These are phyloP conservation scores for Echium plantagineum DNA, from an alignment of 257 asterid genomes.

Conservation along the genomic window DNA sequence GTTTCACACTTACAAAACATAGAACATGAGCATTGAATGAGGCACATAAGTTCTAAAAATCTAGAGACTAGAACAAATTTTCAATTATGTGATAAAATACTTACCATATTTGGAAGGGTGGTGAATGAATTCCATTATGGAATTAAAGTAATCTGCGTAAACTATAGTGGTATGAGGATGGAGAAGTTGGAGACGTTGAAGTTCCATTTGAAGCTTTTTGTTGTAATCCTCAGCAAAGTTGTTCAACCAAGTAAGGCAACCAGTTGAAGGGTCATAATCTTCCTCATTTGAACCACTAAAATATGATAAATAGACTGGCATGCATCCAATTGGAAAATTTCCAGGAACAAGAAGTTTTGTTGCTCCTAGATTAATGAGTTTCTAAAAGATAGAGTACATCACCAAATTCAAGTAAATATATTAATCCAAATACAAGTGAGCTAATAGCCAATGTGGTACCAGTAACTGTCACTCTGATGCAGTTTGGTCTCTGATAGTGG, in stretches of 20 bases:
- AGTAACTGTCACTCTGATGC: too few species aligned
- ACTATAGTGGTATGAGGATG: constrained; percentile 7
- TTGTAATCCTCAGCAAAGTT: constrained; percentile 7
- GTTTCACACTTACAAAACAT: too few species aligned
- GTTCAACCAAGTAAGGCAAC: constrained; percentile 8
- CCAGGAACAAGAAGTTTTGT: constrained; percentile 5
- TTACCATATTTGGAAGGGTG: constrained; percentile 3
- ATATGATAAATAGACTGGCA: constrained; percentile 1
- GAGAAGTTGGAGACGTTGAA: not conserved
- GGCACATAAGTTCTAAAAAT: too few species aligned
- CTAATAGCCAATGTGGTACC: too few species aligned
- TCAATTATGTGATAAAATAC: too few species aligned
- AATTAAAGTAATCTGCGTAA: constrained; percentile 9
- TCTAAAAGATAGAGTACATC: constrained; percentile 1
- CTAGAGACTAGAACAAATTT: too few species aligned
- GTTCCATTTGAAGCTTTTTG: not conserved
- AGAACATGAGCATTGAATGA: too few species aligned
- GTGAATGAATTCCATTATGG: not conserved
- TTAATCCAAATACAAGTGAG: too few species aligned
- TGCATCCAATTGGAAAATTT: constrained; percentile 9
- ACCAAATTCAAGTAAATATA: too few species aligned
- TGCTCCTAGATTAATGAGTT: constrained; percentile 8
- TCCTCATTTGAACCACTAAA: not conserved
- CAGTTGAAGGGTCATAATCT: constrained; percentile 4
- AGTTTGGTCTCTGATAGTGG: too few species aligned